These are phyloP conservation scores for Penicillium samsonianum DNA, from an alignment of 495 filamentous ascomycete genomes.

Conservation along the genomic window DNA sequence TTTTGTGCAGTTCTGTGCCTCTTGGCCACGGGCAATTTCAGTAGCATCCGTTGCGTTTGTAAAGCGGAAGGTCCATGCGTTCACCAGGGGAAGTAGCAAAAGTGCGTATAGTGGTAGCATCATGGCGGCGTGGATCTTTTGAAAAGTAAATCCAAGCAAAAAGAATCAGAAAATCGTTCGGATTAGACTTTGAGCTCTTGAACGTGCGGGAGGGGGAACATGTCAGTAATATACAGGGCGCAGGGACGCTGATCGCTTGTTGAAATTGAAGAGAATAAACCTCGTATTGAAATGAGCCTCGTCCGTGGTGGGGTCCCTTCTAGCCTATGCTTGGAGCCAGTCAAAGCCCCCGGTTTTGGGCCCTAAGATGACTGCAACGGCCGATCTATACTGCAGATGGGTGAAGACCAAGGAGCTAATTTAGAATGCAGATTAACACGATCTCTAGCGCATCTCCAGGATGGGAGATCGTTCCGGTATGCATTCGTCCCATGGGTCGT, in stretches of 20 bases:
- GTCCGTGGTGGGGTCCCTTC: background rate
- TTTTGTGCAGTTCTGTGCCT: slow-evolving; percentile 12
- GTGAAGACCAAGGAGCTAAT: slow-evolving; percentile 4
- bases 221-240: slow-evolving; percentile 4
- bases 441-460: background rate
- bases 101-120: slow-evolving; percentile 7
- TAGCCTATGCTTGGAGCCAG: slow-evolving; percentile 3
- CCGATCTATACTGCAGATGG: slow-evolving; percentile 10
- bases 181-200: background rate
- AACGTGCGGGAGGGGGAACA: background rate
- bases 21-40: slow-evolving; percentile 15
- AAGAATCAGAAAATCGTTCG: background rate
- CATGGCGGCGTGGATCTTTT: background rate
- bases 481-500: background rate
- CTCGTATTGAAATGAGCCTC: slow-evolving; percentile 16
- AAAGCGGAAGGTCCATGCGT: slow-evolving; percentile 25
- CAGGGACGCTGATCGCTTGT: background rate
- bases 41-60: slow-evolving; percentile 19
- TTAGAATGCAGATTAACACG: slow-evolving; percentile 3
- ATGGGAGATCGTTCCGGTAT: background rate
- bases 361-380: background rate
- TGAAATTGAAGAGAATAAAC: slow-evolving; percentile 2
- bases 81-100: slow-evolving; percentile 6
- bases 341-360: slow-evolving; percentile 4
- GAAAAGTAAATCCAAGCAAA: background rate